A percentile compares a stretch with the other conserved stretches of the same genome.
These are phyloP conservation scores for Suillus subalutaceus DNA, from an alignment of 768 basidiomycete genomes.

Conservation along the genomic window DNA sequence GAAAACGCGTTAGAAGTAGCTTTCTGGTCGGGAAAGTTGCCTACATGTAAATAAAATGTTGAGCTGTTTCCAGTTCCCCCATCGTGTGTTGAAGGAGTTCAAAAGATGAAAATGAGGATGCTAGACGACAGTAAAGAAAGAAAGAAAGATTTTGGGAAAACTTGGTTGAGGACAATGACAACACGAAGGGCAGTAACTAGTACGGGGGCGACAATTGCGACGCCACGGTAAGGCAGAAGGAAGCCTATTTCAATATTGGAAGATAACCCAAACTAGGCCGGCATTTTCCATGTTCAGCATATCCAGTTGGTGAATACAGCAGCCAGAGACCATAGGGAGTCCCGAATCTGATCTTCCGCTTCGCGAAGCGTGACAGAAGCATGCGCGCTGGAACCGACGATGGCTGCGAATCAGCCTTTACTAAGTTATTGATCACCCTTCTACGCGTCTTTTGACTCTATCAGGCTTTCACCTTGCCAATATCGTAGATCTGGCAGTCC, in stretches of 20 bases:
- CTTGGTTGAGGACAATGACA: slow-evolving; percentile 11
- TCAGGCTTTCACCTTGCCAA: neutral
- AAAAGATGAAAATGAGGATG: slow-evolving; percentile 11
- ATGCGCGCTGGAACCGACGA: slow-evolving; percentile 1
- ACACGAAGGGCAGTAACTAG: slow-evolving; percentile 1
- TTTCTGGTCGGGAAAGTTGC: slow-evolving; percentile 22
- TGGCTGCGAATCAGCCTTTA: slow-evolving; percentile 6
- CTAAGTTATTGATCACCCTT: slow-evolving; percentile 1
- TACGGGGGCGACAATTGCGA: slow-evolving; percentile 7
- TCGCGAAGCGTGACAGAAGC: slow-evolving; percentile 6
- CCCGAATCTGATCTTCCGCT: neutral
- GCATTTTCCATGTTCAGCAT: slow-evolving; percentile 1
- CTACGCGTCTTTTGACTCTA: neutral
- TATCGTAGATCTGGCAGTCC: neutral
- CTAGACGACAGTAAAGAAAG: slow-evolving; percentile 14
- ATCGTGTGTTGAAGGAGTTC: slow-evolving; percentile 33
- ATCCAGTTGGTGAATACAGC: neutral
- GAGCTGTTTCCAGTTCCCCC: slow-evolving; percentile 57
- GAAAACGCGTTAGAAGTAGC: slow-evolving; percentile 17
- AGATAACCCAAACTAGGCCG: slow-evolving; percentile 19
- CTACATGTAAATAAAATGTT: slow-evolving; percentile 77
- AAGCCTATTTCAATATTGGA: slow-evolving; percentile 23
- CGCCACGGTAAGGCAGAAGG: slow-evolving; percentile 27
- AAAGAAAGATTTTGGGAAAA: slow-evolving; percentile 13
- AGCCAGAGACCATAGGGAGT: neutral